phyloP scores from a whole-genome alignment of 1,284 basidiomycete species.

The Ganoderma multipileum region DNA sequence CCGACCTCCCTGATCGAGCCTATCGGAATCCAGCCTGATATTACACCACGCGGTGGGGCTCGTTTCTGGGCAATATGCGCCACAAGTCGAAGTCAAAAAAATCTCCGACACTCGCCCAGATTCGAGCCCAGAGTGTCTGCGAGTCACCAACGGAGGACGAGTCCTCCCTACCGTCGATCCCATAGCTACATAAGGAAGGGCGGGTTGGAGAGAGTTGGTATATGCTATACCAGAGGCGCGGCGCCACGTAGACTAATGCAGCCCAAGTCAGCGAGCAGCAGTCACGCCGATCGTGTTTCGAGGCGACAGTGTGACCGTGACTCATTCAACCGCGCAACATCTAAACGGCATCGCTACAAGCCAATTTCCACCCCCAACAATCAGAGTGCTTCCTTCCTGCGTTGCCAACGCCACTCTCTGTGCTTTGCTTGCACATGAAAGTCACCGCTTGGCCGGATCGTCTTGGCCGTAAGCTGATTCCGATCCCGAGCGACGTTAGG shows the following conservation, averaged over 20 bases:
- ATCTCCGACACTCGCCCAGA: background rate
- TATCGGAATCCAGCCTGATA: conserved; percentile 28
- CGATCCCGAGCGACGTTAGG: background rate
- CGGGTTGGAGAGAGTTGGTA: background rate
- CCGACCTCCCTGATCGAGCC: conserved; percentile 33
- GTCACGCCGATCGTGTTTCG: conserved; percentile 39
- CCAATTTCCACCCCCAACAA: conserved; percentile 32
- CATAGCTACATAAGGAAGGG: background rate
- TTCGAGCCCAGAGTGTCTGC: background rate
- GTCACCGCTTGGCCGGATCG: background rate
- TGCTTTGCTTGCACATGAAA: background rate
- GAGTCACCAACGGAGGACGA: background rate
- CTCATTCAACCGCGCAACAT: conserved; percentile 26
- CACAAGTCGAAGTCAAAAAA: conserved; percentile 23
- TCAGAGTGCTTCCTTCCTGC: conserved; percentile 19
- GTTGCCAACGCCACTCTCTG: conserved; percentile 8
- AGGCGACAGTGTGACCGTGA: conserved; percentile 34
- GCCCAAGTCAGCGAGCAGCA: conserved; percentile 13
- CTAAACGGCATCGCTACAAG: conserved; percentile 27
- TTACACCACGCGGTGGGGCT: background rate
- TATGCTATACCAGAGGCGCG: conserved; percentile 34
- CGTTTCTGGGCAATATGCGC: conserved; percentile 13
- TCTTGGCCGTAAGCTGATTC: background rate
- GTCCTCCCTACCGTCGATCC: background rate
- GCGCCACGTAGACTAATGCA: conserved; percentile 22